Conservation (phyloP, 805 yeast species). For the Lipomyces yamanashiensis region DNA sequence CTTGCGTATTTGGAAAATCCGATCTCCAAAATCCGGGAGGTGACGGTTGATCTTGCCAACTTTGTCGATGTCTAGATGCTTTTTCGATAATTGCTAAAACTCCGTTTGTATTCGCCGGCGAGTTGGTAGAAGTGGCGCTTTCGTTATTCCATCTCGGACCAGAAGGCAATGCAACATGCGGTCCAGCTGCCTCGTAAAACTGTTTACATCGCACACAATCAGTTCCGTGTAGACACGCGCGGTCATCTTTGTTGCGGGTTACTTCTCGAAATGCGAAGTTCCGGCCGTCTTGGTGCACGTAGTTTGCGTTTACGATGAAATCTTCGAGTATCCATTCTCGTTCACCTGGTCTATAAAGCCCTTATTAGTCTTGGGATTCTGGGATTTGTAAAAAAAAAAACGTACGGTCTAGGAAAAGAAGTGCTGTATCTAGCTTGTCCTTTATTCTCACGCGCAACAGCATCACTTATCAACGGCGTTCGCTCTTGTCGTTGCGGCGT, state of each 20-base stretch:
- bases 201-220: slow-evolving; percentile 46
- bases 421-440: slow-evolving; percentile 30
- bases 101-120: neutral
- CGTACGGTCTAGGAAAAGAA: slow-evolving; percentile 27
- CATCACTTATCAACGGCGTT: slow-evolving; percentile 30
- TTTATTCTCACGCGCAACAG: slow-evolving; percentile 30
- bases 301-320: slow-evolving; percentile 47
- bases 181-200: slow-evolving; percentile 46
- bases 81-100: slow-evolving; percentile 21
- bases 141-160: slow-evolving; percentile 45
- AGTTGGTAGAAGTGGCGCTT: slow-evolving; percentile 4
- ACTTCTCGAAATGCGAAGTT: slow-evolving; percentile 47
- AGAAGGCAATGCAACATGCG: slow-evolving; percentile 29
- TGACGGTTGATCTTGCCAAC: slow-evolving; percentile 49
- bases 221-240: slow-evolving; percentile 47
- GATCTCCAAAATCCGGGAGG: slow-evolving; percentile 66
- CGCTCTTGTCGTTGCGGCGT: neutral
- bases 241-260: slow-evolving; percentile 43
- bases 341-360: slow-evolving; percentile 15
- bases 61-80: slow-evolving; percentile 40
- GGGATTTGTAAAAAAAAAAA: neutral
- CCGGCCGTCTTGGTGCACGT: slow-evolving; percentile 39
- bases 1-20: slow-evolving; percentile 65
- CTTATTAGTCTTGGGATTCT: neutral
- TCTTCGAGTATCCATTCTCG: slow-evolving; percentile 50